Evolutionary conservation across 345 rosid genomes (phyloP).

Genomic region (Acer negundo): DNA sequence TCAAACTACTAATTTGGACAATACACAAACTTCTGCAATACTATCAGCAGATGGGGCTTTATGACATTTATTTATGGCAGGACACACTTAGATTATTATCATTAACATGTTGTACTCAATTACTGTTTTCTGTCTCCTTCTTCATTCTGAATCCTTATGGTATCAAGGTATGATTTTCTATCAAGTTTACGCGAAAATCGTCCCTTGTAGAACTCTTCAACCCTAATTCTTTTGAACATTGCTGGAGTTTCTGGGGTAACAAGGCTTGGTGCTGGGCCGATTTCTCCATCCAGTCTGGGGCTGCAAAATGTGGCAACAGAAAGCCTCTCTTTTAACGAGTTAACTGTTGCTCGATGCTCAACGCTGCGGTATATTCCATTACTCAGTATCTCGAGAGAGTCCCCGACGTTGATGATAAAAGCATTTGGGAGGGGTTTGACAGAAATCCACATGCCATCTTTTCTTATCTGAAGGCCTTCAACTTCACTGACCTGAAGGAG

Average conservation of each 20-base stretch:
- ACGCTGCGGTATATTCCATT: constrained; percentile 42
- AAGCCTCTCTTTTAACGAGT: constrained; percentile 33
- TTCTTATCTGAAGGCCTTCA: constrained; percentile 47
- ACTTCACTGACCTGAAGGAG: constrained; percentile 23
- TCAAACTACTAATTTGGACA: no score
- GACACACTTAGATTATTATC: no score
- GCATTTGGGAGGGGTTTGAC: constrained; percentile 53
- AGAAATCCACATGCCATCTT: constrained; percentile 34
- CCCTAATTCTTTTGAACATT: constrained; percentile 16
- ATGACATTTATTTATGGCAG: no score
- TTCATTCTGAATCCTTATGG: constrained; percentile 20
- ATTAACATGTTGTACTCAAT: no score
- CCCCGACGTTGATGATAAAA: not conserved
- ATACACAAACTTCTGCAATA: no score
- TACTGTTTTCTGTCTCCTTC: not conserved
- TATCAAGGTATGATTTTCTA: constrained; percentile 31
- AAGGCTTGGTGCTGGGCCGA: constrained; percentile 31
- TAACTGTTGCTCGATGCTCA: constrained; percentile 41
- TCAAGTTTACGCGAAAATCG: constrained; percentile 26
- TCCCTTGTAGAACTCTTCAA: constrained; percentile 24
- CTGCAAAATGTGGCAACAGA: constrained; percentile 36
- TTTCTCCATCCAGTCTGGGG: constrained; percentile 25
- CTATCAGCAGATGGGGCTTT: no score
- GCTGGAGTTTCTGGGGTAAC: constrained; percentile 23
- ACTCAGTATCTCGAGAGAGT: constrained; percentile 28